Evolutionary conservation across 306 rosid genomes (phyloP).

Genomic region (Gastrolobium bilobum): DNA sequence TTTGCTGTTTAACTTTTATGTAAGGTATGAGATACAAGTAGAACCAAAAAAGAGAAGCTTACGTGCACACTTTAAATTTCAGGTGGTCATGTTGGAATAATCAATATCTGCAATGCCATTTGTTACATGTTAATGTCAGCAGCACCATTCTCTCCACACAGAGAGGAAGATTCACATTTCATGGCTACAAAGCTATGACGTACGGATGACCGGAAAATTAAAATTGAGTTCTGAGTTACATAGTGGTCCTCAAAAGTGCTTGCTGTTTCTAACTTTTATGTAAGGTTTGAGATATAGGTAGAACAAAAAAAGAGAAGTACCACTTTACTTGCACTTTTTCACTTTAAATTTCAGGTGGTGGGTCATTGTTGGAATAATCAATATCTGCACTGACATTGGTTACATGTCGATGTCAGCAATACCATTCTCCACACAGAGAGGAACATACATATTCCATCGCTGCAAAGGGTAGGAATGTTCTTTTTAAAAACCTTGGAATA

Average conservation of each 20-base stretch:
- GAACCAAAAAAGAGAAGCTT: conserved; percentile 19
- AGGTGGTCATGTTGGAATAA: conserved; percentile 12
- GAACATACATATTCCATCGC: conserved; percentile 19
- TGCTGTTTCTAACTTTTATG: neutral
- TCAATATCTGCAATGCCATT: conserved; percentile 37
- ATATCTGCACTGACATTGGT: conserved; percentile 41
- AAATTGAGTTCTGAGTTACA: neutral
- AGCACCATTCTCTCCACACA: neutral
- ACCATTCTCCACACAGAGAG: neutral
- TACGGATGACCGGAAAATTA: neutral
- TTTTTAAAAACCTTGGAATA: no score
- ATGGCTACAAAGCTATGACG: conserved; percentile 4
- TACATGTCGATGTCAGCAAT: neutral
- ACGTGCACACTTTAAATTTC: conserved; percentile 7
- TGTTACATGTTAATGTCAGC: neutral
- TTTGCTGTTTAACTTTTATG: neutral
- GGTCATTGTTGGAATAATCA: conserved; percentile 11
- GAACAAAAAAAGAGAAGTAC: conserved; percentile 22
- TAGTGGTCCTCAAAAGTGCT: conserved; percentile 42
- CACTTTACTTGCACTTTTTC: neutral
- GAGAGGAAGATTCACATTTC: neutral
- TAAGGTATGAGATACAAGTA: neutral
- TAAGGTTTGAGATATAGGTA: neutral
- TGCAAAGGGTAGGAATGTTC: neutral
- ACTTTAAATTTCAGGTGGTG: conserved; percentile 11